Base-by-base conservation (phyloP, 2,329 filamentous ascomycete genomes). In the Berkeleyomyces rouxiae region DNA sequence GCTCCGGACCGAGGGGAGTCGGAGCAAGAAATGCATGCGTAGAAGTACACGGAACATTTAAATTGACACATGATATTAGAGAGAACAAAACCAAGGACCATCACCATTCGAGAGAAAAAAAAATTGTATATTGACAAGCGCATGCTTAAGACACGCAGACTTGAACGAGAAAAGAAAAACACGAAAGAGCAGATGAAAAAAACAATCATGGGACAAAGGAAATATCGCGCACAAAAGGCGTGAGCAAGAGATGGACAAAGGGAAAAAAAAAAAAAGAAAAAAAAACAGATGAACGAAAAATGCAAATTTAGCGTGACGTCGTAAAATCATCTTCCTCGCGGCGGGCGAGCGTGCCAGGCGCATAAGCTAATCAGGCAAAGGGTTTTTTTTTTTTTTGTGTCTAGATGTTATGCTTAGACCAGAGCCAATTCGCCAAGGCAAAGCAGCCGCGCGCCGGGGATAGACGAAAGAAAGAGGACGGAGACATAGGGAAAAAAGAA, bases 231-330 rank as follows among this genome's bases (percentile, higher is more conserved):
- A 49, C 42, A n/a, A 7, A 36, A 49, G 31, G 16, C n/a, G 58
- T 9, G 31, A 58, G 31, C 7, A 46, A 47, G 13, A 42, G 16
- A 40, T 16, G 7, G 46, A 58, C 11, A 39, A 58, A 40, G 39
- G 37, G 40, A 43, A 42, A 23, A 23, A 61, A 13, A 61, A 16
- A 36, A 59, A 46, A 33, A 59, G 36, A 33, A n/a, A 10, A 39
- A 42, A 58, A 10, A 23, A 58, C 36, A 47, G 33, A 7, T 39
- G 42, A 61, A 31, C 7, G 11, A 36, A 58, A 47, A 61, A 43
- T 53, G 16, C 37, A 59, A 47, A 36, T 33, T 59, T 23, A 40
- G 58, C 58, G 46, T 59, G 40, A 59, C 58, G 13, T 59, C 58
- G 39, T 59, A 47, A 59, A 58, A 43, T 4, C 16, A 31, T 9